Percentiles rank a stretch among this genome's conserved stretches.
These are phyloP conservation scores for Phaeosphaeriaceae sp. DNA, from an alignment of 2,329 filamentous ascomycete genomes.

Conservation along the genomic window DNA sequence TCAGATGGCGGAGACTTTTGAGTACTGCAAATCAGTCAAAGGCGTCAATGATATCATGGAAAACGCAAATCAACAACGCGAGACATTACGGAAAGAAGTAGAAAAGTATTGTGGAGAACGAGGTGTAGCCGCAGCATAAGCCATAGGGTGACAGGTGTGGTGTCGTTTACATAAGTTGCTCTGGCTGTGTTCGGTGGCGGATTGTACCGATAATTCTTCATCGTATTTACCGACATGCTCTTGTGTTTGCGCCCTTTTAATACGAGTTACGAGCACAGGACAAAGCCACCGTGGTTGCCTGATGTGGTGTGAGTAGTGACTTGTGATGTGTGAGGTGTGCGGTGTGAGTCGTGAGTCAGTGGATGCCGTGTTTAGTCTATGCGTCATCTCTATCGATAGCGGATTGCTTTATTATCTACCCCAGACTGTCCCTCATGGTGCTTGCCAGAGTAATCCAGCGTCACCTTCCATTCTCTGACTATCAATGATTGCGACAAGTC, in stretches of 20 bases:
- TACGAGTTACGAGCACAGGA: too few species aligned
- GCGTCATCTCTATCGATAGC: conserved; percentile 18
- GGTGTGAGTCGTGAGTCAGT: conserved; percentile 17
- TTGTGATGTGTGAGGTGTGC: conserved; percentile 2
- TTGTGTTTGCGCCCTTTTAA: conserved; percentile 32
- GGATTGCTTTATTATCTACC: conserved; percentile 15
- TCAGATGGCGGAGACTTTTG: conserved; percentile 69
- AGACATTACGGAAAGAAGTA: conserved; percentile 74
- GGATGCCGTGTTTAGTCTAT: background rate
- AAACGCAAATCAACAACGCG: conserved; percentile 66
- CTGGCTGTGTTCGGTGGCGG: background rate
- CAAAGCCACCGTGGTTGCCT: background rate
- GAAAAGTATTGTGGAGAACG: conserved; percentile 74
- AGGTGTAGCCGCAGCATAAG: conserved; percentile 43
- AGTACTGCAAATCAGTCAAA: conserved; percentile 53
- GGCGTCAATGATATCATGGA: conserved; percentile 71
- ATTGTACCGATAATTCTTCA: background rate
- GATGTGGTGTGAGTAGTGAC: background rate
- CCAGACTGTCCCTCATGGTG: conserved; percentile 14
- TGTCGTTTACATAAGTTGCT: background rate
- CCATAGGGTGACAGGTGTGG: background rate
- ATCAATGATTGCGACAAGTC: conserved; percentile 38
- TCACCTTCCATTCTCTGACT: conserved; percentile 17
- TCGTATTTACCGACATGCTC: background rate
- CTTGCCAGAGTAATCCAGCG: conserved; percentile 16